Evolutionary conservation across 2,329 filamentous ascomycete species (phyloP).

Genomic region (Fusarium sp.): DNA sequence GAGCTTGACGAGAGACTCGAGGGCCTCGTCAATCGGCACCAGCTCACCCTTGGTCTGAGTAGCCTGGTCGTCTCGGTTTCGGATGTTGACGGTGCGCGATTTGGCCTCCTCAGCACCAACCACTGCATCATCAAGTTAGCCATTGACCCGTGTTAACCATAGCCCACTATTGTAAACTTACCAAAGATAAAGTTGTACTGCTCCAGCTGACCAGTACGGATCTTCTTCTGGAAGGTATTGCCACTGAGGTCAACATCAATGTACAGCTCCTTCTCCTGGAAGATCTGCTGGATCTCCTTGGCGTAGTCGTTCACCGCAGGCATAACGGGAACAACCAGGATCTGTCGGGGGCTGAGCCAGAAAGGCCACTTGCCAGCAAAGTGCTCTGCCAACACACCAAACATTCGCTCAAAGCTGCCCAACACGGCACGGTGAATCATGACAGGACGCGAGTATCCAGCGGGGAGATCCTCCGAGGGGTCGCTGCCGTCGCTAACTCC

Average conservation of each 20-base stretch:
- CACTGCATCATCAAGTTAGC: slow-evolving; percentile 52
- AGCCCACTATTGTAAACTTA: slow-evolving; percentile 44
- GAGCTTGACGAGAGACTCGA: slow-evolving; percentile 65
- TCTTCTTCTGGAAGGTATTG: slow-evolving; percentile 91
- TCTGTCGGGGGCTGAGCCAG: slow-evolving; percentile 87
- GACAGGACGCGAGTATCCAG: slow-evolving; percentile 81
- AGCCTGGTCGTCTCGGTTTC: slow-evolving; percentile 71
- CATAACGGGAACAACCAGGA: slow-evolving; percentile 70
- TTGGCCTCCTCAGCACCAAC: slow-evolving; percentile 71
- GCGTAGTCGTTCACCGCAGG: slow-evolving; percentile 84
- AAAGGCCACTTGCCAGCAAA: slow-evolving; percentile 91
- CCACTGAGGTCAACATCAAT: slow-evolving; percentile 68
- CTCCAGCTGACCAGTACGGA: slow-evolving; percentile 80
- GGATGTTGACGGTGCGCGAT: slow-evolving; percentile 70
- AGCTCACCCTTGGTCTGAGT: slow-evolving; percentile 71
- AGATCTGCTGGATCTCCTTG: slow-evolving; percentile 75
- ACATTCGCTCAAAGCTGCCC: slow-evolving; percentile 74
- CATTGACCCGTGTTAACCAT: neutral
- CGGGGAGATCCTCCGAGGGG: slow-evolving; percentile 60
- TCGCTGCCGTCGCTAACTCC: slow-evolving; percentile 57
- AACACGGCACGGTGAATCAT: slow-evolving; percentile 88
- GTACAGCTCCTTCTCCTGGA: slow-evolving; percentile 75
- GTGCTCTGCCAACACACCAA: slow-evolving; percentile 84
- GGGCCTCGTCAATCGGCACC: slow-evolving; percentile 65
- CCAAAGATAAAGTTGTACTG: slow-evolving; percentile 88